These are phyloP conservation scores for Mycena filopes DNA, from an alignment of 768 basidiomycete species.

Conservation along the genomic window DNA sequence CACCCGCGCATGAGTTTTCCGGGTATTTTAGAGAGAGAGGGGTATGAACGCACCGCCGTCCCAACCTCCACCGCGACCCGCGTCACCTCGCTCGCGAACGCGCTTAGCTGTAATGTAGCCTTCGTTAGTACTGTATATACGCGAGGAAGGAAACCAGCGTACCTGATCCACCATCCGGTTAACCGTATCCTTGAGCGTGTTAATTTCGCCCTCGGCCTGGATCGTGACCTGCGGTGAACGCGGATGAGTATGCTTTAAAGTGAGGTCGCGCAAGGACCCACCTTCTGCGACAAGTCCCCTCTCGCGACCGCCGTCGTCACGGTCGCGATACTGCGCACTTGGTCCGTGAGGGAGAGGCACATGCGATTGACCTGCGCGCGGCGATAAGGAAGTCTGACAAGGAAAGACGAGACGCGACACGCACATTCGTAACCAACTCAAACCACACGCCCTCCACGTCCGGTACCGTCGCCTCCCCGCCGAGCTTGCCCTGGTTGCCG, in stretches of 20 bases:
- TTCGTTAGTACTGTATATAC: not conserved
- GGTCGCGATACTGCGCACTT: constrained; percentile 80
- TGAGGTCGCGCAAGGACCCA: constrained; percentile 36
- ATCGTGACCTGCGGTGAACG: constrained; percentile 63
- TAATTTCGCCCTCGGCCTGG: constrained; percentile 81
- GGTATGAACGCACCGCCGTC: constrained; percentile 44
- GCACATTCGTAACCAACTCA: constrained; percentile 76
- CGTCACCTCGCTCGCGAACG: constrained; percentile 31
- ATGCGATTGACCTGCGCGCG: constrained; percentile 60
- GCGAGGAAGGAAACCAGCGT: not conserved
- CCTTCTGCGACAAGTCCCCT: constrained; percentile 81
- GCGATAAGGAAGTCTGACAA: not conserved
- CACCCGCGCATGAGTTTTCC: constrained; percentile 48
- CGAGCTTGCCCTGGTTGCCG: constrained; percentile 34
- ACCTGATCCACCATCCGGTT: constrained; percentile 49
- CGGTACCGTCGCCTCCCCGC: constrained; percentile 68
- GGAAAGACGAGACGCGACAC: constrained; percentile 8
- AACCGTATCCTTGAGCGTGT: constrained; percentile 81
- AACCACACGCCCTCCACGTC: constrained; percentile 85
- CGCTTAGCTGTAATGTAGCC: constrained; percentile 22
- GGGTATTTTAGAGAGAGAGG: too few relatives aligned
- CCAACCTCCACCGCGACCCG: constrained; percentile 31
- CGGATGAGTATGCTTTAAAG: not conserved
- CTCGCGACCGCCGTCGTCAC: constrained; percentile 84
- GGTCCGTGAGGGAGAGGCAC: constrained; percentile 64